Base-by-base conservation (phyloP, 225 moss, liverwort and hornwort genomes). In the Lunularia cruciata region DNA sequence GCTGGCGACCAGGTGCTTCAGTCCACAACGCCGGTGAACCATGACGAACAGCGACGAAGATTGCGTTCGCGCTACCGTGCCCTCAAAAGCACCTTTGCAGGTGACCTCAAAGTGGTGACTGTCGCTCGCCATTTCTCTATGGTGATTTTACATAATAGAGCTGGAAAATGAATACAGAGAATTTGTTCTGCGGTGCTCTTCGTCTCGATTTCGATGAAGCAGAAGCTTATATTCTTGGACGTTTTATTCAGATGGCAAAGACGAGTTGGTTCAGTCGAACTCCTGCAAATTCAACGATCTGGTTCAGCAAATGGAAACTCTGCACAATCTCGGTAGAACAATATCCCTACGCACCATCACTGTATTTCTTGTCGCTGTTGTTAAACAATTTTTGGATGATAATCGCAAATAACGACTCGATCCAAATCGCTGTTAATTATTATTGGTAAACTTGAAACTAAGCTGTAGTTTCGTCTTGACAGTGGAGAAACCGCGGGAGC, bases 401-500 rank as follows among this genome's bases (percentile, higher is more conserved):
- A n/a, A n/a, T n/a, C n/a, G n/a, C n/a, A n/a, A n/a, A n/a, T n/a
- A n/a, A n/a, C n/a, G n/a, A n/a, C n/a, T n/a, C n/a, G n/a, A n/a
- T n/a, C n/a, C n/a, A n/a, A n/a, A n/a, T n/a, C n/a, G n/a, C n/a
- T n/a, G n/a, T n/a, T n/a, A n/a, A n/a, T 45, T 45, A 45, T 45
- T 1, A 3, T 45, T 9, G 14, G 8, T 7, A 45, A 12, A 12
- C 2, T 45, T 1, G 12, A 18, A 18, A 45, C 8, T 43, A 10
- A 43, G 3, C 16, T 43, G 11, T 10, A 6, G 0, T 43, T 1
- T 51, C 33, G 1, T 11, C 30, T 28, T 15, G 53, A 45, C 83
- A 89, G 96, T 86, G 32, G 74, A 78, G 8, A 89, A 83, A 63
- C 91, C 93, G 36, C 85, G 98, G 35, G 98, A 98, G 76, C 91